These are phyloP conservation scores for Candida methanosorbosa DNA, from an alignment of 805 yeast species.

Conservation along the genomic window DNA sequence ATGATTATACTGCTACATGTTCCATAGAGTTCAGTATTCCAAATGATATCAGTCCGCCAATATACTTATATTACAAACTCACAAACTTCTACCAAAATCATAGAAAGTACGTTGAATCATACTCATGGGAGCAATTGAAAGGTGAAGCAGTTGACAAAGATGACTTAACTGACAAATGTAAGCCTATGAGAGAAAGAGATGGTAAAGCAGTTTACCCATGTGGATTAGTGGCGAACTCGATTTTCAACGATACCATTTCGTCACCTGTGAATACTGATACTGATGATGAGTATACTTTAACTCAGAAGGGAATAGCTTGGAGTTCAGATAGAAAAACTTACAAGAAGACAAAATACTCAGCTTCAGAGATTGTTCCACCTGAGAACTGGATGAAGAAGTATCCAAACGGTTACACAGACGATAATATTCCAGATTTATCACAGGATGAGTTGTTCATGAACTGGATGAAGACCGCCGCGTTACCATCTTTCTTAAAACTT, in stretches of 20 bases:
- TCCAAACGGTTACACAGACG: conserved; percentile 85
- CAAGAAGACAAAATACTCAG: conserved; percentile 61
- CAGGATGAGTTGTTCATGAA: conserved; percentile 81
- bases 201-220: conserved; percentile 68
- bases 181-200: conserved; percentile 35
- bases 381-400: conserved; percentile 77
- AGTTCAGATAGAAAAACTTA: conserved; percentile 61
- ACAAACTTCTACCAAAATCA: conserved; percentile 94
- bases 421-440: conserved; percentile 69
- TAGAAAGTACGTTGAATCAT: conserved; percentile 83
- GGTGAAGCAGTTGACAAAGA: conserved; percentile 59
- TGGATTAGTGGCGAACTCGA: conserved; percentile 88
- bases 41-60: conserved; percentile 55
- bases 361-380: conserved; percentile 80
- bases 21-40: conserved; percentile 67
- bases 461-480: conserved; percentile 97
- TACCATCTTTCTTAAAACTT: conserved; percentile 81
- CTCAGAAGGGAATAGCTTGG: conserved; percentile 75
- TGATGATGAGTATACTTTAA: conserved; percentile 32
- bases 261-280: conserved; percentile 29
- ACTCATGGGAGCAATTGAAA: conserved; percentile 69
- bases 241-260: conserved; percentile 80
- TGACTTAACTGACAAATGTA: conserved; percentile 43
- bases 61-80: conserved; percentile 73
- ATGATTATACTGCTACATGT: conserved; percentile 40